phyloP scores from a whole-genome alignment of 192 early-diverging fungal genomes.

The Allomyces javanicus region DNA sequence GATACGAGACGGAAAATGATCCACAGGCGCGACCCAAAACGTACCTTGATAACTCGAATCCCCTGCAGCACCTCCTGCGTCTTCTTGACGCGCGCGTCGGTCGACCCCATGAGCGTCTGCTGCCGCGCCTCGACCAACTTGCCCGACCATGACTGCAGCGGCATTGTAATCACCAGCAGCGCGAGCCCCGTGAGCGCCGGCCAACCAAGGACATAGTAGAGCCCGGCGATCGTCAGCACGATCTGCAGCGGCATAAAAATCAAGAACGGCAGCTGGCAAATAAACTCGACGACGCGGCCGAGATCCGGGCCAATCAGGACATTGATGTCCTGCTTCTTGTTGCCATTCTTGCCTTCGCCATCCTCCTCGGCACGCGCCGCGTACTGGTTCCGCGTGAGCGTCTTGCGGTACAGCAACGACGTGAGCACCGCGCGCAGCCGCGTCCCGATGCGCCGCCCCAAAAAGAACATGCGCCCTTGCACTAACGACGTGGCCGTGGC shows the following conservation, averaged over 20 bases:
- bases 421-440: background rate
- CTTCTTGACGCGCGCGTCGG: slow-evolving; percentile 51
- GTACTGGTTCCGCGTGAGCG: background rate
- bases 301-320: slow-evolving; percentile 20
- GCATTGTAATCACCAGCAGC: slow-evolving; percentile 40
- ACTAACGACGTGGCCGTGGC: background rate
- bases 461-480: background rate
- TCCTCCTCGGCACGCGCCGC: background rate
- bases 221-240: slow-evolving; percentile 38
- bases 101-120: slow-evolving; percentile 39
- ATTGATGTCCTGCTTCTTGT: background rate
- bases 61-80: slow-evolving; percentile 47
- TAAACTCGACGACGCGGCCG: slow-evolving; percentile 31
- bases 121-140: slow-evolving; percentile 16
- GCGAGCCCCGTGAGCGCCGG: slow-evolving; percentile 62
- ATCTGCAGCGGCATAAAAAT: slow-evolving; percentile 45
- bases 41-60: slow-evolving; percentile 48
- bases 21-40: no score
- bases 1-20: no score
- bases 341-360: background rate
- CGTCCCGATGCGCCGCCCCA: background rate
- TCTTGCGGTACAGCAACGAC: background rate
- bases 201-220: slow-evolving; percentile 62
- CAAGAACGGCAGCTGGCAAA: slow-evolving; percentile 31
- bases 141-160: slow-evolving; percentile 11